A percentile compares a stretch with the other conserved stretches of the same genome.
phyloP scores from a whole-genome alignment of 2,329 filamentous ascomycete species.

The Botryotinia calthae region DNA sequence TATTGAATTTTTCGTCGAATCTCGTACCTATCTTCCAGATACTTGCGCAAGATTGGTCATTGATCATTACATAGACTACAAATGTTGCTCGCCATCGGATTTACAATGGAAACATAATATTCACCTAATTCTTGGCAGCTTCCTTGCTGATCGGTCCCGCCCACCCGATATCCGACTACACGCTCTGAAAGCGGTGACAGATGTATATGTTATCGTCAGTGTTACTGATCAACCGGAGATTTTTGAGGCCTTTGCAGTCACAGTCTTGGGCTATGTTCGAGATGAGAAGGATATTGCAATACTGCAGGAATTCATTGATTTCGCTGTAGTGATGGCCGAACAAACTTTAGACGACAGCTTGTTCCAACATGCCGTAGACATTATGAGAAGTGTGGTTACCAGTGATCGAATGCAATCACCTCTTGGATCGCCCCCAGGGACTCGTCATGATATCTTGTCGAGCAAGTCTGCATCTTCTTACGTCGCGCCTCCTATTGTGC shows the following conservation, averaged over 20 bases:
- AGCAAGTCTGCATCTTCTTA: slow-evolving; percentile 25
- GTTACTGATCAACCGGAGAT: slow-evolving; percentile 54
- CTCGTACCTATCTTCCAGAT: slow-evolving; percentile 62
- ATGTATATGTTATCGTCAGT: slow-evolving; percentile 49
- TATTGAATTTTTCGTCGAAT: slow-evolving; percentile 62
- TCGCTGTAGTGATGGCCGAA: slow-evolving; percentile 63
- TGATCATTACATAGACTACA: slow-evolving; percentile 65
- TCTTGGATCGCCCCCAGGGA: slow-evolving; percentile 36
- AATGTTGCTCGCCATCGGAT: slow-evolving; percentile 71
- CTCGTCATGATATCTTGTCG: slow-evolving; percentile 31
- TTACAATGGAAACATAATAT: slow-evolving; percentile 65
- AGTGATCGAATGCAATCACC: slow-evolving; percentile 47
- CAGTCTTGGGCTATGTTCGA: slow-evolving; percentile 59
- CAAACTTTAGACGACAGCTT: slow-evolving; percentile 52
- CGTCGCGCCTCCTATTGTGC: slow-evolving; percentile 23
- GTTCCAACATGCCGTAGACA: slow-evolving; percentile 57
- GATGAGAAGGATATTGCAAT: slow-evolving; percentile 63
- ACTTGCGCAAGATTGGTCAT: slow-evolving; percentile 62
- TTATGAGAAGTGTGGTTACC: slow-evolving; percentile 51
- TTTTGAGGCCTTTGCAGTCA: slow-evolving; percentile 57
- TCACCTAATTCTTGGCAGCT: slow-evolving; percentile 56
- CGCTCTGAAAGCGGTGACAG: slow-evolving; percentile 57
- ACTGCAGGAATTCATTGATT: slow-evolving; percentile 62
- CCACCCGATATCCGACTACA: slow-evolving; percentile 61
- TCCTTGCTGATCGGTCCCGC: slow-evolving; percentile 61